Conservation (phyloP, 1,284 basidiomycete species). For the Boletus smithii region DNA sequence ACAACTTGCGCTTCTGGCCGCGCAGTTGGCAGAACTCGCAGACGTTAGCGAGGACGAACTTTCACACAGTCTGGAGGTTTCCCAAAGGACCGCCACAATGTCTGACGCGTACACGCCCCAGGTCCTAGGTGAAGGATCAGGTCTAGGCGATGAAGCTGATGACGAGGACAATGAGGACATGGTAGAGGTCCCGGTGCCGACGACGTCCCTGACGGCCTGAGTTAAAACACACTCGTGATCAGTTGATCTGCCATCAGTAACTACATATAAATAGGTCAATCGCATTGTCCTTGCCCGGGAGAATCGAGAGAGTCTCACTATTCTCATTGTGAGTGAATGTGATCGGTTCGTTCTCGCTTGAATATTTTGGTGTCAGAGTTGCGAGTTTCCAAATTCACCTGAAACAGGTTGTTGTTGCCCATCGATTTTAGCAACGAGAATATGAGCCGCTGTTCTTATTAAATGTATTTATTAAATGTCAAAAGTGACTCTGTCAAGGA, state of each 20-base stretch:
- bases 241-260: neutral
- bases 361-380: neutral
- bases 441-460: too few relatives aligned
- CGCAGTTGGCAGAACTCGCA: constrained; percentile 58
- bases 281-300: too few relatives aligned
- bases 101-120: constrained; percentile 1
- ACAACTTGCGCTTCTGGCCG: constrained; percentile 58
- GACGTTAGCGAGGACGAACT: constrained; percentile 36
- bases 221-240: constrained; percentile 31
- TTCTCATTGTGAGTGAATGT: too few relatives aligned
- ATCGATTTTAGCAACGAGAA: too few relatives aligned
- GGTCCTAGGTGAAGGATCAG: constrained; percentile 14
- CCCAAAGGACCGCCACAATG: constrained; percentile 2
- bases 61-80: constrained; percentile 29
- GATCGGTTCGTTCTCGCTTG: neutral
- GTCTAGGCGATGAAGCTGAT: constrained; percentile 30
- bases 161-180: constrained; percentile 37
- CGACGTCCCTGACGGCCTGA: constrained; percentile 40
- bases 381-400: too few relatives aligned
- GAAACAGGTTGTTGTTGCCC: too few relatives aligned
- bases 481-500: too few relatives aligned
- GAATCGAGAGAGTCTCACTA: too few relatives aligned
- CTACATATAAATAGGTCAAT: neutral
- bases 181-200: constrained; percentile 32
- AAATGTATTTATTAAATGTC: too few relatives aligned